Evolutionary conservation across 805 yeast genomes (phyloP).

Genomic region (Wickerhamiella vanderwaltii): DNA sequence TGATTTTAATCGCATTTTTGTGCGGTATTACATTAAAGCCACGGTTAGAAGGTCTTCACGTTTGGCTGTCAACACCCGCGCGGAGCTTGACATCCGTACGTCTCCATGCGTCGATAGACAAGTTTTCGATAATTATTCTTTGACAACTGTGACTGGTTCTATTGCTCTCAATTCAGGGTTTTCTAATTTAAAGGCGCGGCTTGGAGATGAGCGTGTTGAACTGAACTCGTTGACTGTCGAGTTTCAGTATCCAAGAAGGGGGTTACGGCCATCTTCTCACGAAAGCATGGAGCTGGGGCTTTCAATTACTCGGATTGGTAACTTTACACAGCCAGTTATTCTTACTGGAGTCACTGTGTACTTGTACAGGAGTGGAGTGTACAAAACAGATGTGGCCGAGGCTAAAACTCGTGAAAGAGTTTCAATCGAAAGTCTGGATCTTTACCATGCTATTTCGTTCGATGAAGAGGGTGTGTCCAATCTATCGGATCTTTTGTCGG

Average conservation of each 20-base stretch:
- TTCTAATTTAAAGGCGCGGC: constrained; percentile 1
- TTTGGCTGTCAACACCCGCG: constrained; percentile 8
- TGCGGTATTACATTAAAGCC: constrained; percentile 11
- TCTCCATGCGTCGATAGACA: constrained; percentile 8
- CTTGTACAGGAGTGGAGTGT: constrained; percentile 4
- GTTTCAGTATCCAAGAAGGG: constrained; percentile 3
- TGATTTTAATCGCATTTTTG: constrained; percentile 6
- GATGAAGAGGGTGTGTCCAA: not conserved
- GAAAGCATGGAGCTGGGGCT: constrained; percentile 1
- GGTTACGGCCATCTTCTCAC: constrained; percentile 3
- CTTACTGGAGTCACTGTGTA: constrained; percentile 1
- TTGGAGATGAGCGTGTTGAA: not conserved
- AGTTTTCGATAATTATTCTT: constrained; percentile 5
- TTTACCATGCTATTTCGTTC: not conserved
- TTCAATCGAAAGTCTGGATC: not conserved
- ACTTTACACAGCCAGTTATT: not conserved
- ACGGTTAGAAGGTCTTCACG: constrained; percentile 10
- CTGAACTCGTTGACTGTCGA: not conserved
- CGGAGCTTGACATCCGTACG: constrained; percentile 8
- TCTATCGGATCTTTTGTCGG: constrained; percentile 1
- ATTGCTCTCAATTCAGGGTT: not conserved
- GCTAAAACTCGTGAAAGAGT: constrained; percentile 8
- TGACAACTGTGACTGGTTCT: not conserved
- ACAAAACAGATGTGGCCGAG: constrained; percentile 10
- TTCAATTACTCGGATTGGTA: not conserved